A percentile compares a stretch with the other conserved stretches of the same genome.
Conservation (phyloP, 768 basidiomycete genomes). For the Austroboletus eburneus region DNA sequence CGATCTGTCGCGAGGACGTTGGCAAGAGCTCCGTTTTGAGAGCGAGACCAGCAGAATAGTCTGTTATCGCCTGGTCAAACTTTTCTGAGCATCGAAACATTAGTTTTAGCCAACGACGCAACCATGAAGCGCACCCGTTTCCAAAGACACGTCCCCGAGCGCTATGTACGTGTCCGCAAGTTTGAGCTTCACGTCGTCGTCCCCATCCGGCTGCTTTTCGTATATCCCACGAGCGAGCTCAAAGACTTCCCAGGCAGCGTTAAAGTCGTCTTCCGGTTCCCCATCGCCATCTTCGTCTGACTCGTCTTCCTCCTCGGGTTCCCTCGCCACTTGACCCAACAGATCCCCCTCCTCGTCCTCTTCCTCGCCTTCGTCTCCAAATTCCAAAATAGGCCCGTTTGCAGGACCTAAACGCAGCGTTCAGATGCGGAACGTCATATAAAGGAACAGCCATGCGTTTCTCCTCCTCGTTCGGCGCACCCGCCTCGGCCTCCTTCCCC, state of each 20-base stretch:
- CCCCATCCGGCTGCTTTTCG: conserved; percentile 56
- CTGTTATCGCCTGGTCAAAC: conserved; percentile 89
- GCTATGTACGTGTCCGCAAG: conserved; percentile 88
- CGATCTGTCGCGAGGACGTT: conserved; percentile 86
- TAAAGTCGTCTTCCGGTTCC: conserved; percentile 95
- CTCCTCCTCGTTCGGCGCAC: conserved; percentile 38
- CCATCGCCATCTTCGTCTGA: conserved; percentile 55
- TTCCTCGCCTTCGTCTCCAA: conserved; percentile 74
- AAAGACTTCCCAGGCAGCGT: conserved; percentile 96
- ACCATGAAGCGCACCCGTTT: conserved; percentile 67
- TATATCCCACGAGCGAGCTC: conserved; percentile 90
- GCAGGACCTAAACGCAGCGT: conserved; percentile 29
- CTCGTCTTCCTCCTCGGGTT: conserved; percentile 48
- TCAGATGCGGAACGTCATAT: background rate
- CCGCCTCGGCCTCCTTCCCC: conserved; percentile 72
- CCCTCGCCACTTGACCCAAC: conserved; percentile 54
- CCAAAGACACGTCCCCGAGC: conserved; percentile 93
- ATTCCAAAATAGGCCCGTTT: conserved; percentile 65
- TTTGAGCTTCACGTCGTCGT: conserved; percentile 67
- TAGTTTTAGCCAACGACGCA: background rate
- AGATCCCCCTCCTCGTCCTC: conserved; percentile 65
- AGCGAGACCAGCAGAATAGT: conserved; percentile 74
- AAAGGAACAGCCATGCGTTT: conserved; percentile 26
- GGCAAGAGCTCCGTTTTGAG: conserved; percentile 76
- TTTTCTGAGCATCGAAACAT: conserved; percentile 57